phyloP scores from a whole-genome alignment of 2,329 filamentous ascomycete species.

The Fusarium globosum region DNA sequence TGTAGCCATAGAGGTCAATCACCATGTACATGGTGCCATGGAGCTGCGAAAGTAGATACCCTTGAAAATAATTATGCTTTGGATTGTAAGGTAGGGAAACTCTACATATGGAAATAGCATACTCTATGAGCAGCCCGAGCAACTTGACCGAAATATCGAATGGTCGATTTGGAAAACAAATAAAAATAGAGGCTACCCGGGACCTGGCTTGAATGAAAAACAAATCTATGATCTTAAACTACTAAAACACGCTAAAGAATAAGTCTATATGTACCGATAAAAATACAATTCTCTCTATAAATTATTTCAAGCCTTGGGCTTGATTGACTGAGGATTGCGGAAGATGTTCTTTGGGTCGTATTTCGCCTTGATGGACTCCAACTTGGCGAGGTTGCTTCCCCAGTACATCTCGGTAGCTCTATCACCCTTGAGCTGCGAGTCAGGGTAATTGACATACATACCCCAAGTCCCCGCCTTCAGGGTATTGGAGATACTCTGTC shows the following conservation, averaged over 20 bases:
- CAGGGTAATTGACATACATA: slow-evolving; percentile 57
- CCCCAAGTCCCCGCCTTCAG: slow-evolving; percentile 48
- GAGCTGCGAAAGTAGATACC: accelerated
- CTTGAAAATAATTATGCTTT: accelerated
- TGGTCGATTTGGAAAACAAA: accelerated
- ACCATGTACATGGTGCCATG: accelerated
- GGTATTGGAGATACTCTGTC: slow-evolving; percentile 47
- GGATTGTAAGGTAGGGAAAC: accelerated
- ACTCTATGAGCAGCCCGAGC: accelerated
- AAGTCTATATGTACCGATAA: background rate
- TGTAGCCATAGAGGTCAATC: accelerated
- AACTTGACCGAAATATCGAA: accelerated
- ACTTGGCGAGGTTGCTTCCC: slow-evolving; percentile 48
- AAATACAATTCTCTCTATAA: background rate
- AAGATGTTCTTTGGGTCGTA: slow-evolving; percentile 54
- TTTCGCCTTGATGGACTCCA: slow-evolving; percentile 51
- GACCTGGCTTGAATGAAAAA: background rate
- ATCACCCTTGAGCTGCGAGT: slow-evolving; percentile 50
- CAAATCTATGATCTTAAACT: background rate
- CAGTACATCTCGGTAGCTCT: slow-evolving; percentile 53
- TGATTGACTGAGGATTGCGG: slow-evolving; percentile 51
- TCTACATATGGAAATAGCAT: accelerated
- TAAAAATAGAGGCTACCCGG: background rate
- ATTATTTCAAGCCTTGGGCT: slow-evolving; percentile 16
- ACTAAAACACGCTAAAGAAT: background rate